Percentiles rank a stretch among this genome's conserved stretches.
Evolutionary conservation across 495 filamentous ascomycete genomes (phyloP).

Genomic region (Annulohypoxylon stygium): DNA sequence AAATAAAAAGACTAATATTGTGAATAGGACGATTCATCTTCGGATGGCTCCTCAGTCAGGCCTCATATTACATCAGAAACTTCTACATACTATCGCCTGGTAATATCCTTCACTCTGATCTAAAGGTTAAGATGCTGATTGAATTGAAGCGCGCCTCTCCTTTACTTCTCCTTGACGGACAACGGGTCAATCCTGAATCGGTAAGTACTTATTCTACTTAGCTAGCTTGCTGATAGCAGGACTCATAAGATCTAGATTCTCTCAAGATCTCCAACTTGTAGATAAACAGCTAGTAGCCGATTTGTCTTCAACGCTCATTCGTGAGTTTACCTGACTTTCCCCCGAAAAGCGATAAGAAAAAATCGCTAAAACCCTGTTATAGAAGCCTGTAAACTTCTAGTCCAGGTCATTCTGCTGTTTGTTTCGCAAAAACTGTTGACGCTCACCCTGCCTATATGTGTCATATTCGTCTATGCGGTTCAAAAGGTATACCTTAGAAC

Average conservation of each 20-base stretch:
- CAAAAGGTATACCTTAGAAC: conserved; percentile 70
- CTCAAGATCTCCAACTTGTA: conserved; percentile 42
- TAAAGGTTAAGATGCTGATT: neutral
- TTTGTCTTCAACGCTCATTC: conserved; percentile 34
- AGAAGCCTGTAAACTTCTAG: conserved; percentile 48
- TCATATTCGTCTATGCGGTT: conserved; percentile 58
- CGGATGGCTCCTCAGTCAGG: conserved; percentile 43
- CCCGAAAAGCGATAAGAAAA: neutral
- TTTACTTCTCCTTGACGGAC: conserved; percentile 43
- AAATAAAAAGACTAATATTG: neutral
- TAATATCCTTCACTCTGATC: neutral
- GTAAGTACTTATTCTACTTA: conserved; percentile 30
- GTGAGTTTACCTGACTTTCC: conserved; percentile 33
- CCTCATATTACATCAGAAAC: conserved; percentile 23
- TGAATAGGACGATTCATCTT: conserved; percentile 31
- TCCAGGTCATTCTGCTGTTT: conserved; percentile 52
- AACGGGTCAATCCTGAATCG: conserved; percentile 50
- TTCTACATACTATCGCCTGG: conserved; percentile 34
- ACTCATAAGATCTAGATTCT: conserved; percentile 38
- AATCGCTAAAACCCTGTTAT: neutral
- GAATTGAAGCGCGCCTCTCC: conserved; percentile 35
- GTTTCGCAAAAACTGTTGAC: conserved; percentile 47
- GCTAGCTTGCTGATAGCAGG: neutral
- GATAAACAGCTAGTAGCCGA: conserved; percentile 42
- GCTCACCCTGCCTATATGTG: conserved; percentile 50